Conservation (phyloP, 2,329 filamentous ascomycete genomes). For the Pseudocercospora musae region DNA sequence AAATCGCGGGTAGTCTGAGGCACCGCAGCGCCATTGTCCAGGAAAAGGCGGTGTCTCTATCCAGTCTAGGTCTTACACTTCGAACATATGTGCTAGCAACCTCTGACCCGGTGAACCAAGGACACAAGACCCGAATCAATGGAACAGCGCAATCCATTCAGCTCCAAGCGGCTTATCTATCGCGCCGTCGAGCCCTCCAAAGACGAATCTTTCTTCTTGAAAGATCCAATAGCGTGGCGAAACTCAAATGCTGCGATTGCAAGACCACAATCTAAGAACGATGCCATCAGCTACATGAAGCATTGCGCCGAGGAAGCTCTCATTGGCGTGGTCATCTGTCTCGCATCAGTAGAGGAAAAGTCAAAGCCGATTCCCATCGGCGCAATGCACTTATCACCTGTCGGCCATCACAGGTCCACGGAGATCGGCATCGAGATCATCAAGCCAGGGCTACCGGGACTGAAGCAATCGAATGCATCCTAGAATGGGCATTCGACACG, state of each 20-base stretch:
- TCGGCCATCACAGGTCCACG: conserved; percentile 43
- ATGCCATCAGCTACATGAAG: conserved; percentile 28
- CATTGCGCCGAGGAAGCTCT: conserved; percentile 25
- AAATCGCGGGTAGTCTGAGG: not conserved
- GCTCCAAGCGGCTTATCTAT: conserved; percentile 40
- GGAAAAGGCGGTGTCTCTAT: not conserved
- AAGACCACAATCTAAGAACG: conserved; percentile 32
- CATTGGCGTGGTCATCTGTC: conserved; percentile 42
- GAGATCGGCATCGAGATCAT: conserved; percentile 43
- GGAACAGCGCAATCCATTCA: conserved; percentile 29
- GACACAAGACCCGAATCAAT: not conserved
- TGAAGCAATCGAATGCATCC: conserved; percentile 48
- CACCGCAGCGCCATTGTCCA: not conserved
- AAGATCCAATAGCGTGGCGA: conserved; percentile 17
- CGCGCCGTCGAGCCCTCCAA: conserved; percentile 35
- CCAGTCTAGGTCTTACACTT: not conserved
- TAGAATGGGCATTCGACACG: conserved; percentile 48
- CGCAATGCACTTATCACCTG: conserved; percentile 30
- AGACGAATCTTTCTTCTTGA: conserved; percentile 31
- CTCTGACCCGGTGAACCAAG: not conserved
- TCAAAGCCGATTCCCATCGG: conserved; percentile 33
- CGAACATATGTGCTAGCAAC: not conserved
- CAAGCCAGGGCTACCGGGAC: conserved; percentile 43
- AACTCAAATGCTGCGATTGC: conserved; percentile 27
- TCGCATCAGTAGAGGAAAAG: conserved; percentile 19